Conservation (phyloP, 1,284 basidiomycete genomes). For the Moesziomyces antarcticus region DNA sequence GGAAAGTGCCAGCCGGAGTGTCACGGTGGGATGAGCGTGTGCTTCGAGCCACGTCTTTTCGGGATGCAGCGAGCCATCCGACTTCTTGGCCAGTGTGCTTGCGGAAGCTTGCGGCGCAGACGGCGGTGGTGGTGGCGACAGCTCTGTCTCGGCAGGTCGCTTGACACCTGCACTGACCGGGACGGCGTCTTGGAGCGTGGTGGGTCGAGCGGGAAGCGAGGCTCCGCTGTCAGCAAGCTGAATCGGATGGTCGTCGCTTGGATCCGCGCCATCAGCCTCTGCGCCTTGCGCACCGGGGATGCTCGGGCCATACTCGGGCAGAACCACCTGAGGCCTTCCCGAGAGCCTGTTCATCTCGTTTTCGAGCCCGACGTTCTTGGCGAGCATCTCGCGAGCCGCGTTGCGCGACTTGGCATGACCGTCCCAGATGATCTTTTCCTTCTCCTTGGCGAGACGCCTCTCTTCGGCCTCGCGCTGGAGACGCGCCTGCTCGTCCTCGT, state of each 20-base stretch:
- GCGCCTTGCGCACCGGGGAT: conserved; percentile 20
- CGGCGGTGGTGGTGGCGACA: conserved; percentile 29
- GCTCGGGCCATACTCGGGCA: conserved; percentile 50
- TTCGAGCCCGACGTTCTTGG: conserved; percentile 48
- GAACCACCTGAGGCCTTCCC: conserved; percentile 27
- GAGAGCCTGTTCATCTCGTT: conserved; percentile 48
- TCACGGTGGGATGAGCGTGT: conserved; percentile 50
- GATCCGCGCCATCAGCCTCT: conserved; percentile 1
- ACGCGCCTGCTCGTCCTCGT: conserved; percentile 59
- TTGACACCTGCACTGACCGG: conserved; percentile 15
- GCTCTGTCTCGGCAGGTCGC: conserved; percentile 30
- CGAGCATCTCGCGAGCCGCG: conserved; percentile 49
- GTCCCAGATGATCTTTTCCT: conserved; percentile 66
- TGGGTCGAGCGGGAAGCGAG: conserved; percentile 29
- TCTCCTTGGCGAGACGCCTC: conserved; percentile 54
- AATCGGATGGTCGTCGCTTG: conserved; percentile 21
- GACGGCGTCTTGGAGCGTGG: conserved; percentile 2
- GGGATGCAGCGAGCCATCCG: conserved; percentile 45
- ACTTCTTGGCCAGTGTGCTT: conserved; percentile 21
- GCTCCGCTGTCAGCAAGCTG: conserved; percentile 15
- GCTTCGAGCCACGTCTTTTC: conserved; percentile 58
- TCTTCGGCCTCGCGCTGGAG: conserved; percentile 58
- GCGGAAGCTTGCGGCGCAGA: conserved; percentile 17
- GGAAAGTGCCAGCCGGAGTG: conserved; percentile 45
- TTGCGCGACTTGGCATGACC: conserved; percentile 57